Evolutionary conservation across 2,329 filamentous ascomycete species (phyloP).

Genomic region (Botrytis medusae): DNA sequence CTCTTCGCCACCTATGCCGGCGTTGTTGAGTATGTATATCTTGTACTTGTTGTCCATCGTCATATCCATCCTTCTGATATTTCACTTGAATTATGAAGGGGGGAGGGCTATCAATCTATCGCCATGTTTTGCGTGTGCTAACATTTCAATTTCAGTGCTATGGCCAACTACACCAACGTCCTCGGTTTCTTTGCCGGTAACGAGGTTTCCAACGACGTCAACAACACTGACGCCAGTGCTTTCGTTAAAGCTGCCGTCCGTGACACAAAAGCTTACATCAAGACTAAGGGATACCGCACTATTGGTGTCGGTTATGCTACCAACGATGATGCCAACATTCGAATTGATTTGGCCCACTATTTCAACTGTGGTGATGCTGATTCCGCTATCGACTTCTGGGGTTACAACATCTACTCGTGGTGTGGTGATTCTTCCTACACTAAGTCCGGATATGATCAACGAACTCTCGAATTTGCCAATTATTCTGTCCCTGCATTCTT

Average conservation of each 20-base stretch:
- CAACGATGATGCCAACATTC: constrained; percentile 85
- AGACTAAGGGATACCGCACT: constrained; percentile 69
- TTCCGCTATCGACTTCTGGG: constrained; percentile 89
- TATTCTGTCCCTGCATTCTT: constrained; percentile 98
- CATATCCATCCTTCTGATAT: background rate
- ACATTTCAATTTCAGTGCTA: constrained; percentile 42
- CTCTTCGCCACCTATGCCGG: constrained; percentile 78
- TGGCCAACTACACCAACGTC: constrained; percentile 83
- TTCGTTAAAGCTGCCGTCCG: constrained; percentile 98
- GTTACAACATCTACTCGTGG: constrained; percentile 99
- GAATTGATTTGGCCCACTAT: constrained; percentile 80
- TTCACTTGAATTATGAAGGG: background rate
- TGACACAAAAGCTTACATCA: constrained; percentile 94
- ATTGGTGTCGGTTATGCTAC: constrained; percentile 95
- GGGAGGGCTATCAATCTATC: background rate
- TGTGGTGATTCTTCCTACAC: constrained; percentile 80
- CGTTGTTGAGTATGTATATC: constrained; percentile 65
- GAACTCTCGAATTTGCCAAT: constrained; percentile 81
- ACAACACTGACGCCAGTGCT: constrained; percentile 86
- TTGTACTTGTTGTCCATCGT: background rate
- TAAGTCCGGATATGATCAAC: constrained; percentile 75
- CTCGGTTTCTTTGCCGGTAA: constrained; percentile 99
- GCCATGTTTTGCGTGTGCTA: background rate
- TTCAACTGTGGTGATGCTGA: constrained; percentile 81
- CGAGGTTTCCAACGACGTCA: constrained; percentile 86